These are phyloP conservation scores for Diaporthe humulicola DNA, from an alignment of 2,329 filamentous ascomycete genomes.

Conservation along the genomic window DNA sequence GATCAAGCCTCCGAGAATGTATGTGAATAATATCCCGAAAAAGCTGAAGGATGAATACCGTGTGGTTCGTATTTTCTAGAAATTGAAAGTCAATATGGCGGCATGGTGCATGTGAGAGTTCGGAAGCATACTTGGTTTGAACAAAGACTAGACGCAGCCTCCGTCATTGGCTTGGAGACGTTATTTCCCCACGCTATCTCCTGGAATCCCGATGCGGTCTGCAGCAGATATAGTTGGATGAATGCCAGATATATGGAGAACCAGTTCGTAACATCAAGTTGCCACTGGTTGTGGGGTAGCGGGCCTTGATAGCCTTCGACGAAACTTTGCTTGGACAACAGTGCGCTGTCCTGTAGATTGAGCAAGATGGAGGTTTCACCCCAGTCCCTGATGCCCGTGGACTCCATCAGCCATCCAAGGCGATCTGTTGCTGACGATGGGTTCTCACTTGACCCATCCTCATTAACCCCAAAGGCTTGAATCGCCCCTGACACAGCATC, in stretches of 20 bases:
- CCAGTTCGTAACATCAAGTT: constrained; percentile 41
- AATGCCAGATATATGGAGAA: constrained; percentile 21
- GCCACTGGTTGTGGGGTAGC: constrained; percentile 41
- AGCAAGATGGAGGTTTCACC: not conserved
- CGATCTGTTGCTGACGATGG: not conserved
- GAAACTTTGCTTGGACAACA: constrained; percentile 8
- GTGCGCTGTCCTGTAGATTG: not conserved
- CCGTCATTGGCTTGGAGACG: not conserved
- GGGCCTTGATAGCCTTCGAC: not conserved
- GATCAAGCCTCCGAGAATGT: constrained; percentile 40
- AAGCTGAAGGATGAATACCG: constrained; percentile 46
- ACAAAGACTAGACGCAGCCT: constrained; percentile 22
- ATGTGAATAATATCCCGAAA: constrained; percentile 45
- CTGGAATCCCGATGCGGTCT: constrained; percentile 26
- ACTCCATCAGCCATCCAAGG: not conserved
- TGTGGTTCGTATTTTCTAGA: constrained; percentile 45
- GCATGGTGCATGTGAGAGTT: not conserved
- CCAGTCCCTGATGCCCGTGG: not conserved
- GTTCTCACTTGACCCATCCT: not conserved
- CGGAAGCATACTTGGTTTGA: constrained; percentile 17
- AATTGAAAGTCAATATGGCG: not conserved
- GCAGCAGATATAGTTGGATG: constrained; percentile 34
- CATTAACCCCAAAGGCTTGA: not conserved
- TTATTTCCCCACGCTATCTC: not conserved
- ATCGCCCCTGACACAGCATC: not conserved